Evolutionary conservation across 169 alveolate genomes (phyloP).

Genomic region (Cryptosporidium muris): DNA sequence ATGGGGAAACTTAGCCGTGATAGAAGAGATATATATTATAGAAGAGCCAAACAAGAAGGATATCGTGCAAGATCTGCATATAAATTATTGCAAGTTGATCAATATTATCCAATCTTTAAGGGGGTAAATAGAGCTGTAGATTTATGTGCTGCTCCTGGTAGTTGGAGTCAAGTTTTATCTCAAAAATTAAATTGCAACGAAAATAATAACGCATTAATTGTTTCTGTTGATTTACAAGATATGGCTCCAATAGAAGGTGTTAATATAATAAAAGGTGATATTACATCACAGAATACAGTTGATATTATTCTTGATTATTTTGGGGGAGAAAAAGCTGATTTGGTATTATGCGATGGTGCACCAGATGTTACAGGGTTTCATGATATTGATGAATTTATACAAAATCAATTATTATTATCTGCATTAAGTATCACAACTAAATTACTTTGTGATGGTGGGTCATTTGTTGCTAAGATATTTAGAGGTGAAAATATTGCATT

Average conservation of each 20-base stretch:
- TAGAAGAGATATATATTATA: constrained; percentile 93
- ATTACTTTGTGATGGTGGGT: constrained; percentile 91
- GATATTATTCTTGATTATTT: constrained; percentile 80
- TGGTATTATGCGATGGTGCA: constrained; percentile 98
- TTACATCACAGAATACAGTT: constrained; percentile 92
- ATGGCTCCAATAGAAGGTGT: constrained; percentile 96
- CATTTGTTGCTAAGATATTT: constrained; percentile 95
- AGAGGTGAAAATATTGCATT: constrained; percentile 91
- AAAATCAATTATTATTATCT: constrained; percentile 92
- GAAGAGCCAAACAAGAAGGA: constrained; percentile 97
- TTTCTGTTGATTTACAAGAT: constrained; percentile 96
- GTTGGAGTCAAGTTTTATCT: constrained; percentile 94
- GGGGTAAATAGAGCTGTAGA: constrained; percentile 90
- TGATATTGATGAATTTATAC: constrained; percentile 86
- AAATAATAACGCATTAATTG: constrained; percentile 77
- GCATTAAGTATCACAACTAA: constrained; percentile 90
- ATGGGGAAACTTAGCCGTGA: constrained; percentile 92
- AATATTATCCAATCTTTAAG: constrained; percentile 86
- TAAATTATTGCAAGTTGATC: constrained; percentile 93
- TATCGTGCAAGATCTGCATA: constrained; percentile 97
- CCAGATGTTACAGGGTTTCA: constrained; percentile 97
- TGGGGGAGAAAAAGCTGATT: constrained; percentile 84
- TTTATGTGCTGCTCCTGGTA: constrained; percentile 99
- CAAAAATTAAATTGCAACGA: constrained; percentile 14
- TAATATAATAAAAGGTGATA: constrained; percentile 93